Evolutionary conservation across 2,329 filamentous ascomycete species (phyloP).

Genomic region (Monascus ruber): DNA sequence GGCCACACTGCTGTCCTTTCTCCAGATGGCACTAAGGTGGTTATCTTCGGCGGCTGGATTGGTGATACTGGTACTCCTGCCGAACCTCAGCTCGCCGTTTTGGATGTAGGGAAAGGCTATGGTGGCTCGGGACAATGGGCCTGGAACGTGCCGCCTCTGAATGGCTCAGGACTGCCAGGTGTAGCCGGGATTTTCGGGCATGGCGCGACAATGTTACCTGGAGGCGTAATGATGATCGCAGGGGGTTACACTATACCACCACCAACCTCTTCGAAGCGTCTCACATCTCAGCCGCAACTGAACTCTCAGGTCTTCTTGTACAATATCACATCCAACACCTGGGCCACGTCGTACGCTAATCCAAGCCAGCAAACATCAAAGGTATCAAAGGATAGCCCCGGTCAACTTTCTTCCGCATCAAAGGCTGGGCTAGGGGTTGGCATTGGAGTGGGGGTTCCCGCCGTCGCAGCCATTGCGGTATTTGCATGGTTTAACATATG

Average conservation of each 20-base stretch:
- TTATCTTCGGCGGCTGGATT: slow-evolving; percentile 87
- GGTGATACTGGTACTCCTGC: slow-evolving; percentile 67
- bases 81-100: slow-evolving; percentile 65
- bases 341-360: slow-evolving; percentile 47
- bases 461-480: slow-evolving; percentile 38
- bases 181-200: slow-evolving; percentile 49
- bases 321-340: slow-evolving; percentile 50
- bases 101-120: slow-evolving; percentile 65
- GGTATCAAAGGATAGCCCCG: slow-evolving; percentile 8
- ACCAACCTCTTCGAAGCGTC: slow-evolving; percentile 27
- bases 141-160: slow-evolving; percentile 29
- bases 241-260: slow-evolving; percentile 46
- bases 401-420: slow-evolving; percentile 17
- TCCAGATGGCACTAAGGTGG: slow-evolving; percentile 63
- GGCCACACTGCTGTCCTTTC: slow-evolving; percentile 79
- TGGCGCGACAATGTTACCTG: slow-evolving; percentile 50
- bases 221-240: slow-evolving; percentile 49
- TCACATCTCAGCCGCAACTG: slow-evolving; percentile 13
- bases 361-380: slow-evolving; percentile 20
- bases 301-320: slow-evolving; percentile 45
- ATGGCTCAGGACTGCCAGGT: slow-evolving; percentile 29
- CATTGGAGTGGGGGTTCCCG: slow-evolving; percentile 50
- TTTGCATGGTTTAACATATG: slow-evolving; percentile 41
- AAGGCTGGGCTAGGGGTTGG: slow-evolving; percentile 54
- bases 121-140: slow-evolving; percentile 39